Evolutionary conservation across 2,329 filamentous ascomycete genomes (phyloP).

Genomic region (Ascocoryne sarcoides): DNA sequence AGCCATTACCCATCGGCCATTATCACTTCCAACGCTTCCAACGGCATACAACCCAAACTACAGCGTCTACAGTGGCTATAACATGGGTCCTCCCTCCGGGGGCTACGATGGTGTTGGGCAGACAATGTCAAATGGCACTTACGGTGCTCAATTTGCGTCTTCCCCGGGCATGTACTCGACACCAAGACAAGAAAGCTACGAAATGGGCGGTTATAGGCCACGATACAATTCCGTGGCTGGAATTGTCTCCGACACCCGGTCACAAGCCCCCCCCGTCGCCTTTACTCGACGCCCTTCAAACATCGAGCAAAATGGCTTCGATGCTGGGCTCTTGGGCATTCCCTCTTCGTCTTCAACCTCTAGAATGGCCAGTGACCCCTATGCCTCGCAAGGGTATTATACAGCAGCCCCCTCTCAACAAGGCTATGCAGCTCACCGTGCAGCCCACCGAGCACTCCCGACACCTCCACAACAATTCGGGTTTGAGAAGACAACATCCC

Average conservation of each 20-base stretch:
- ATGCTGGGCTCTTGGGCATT: conserved; percentile 19
- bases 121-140: conserved; percentile 9
- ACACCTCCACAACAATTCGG: conserved; percentile 16
- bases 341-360: conserved; percentile 20
- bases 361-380: conserved; percentile 22
- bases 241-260: conserved; percentile 14
- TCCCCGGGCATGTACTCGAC: conserved; percentile 18
- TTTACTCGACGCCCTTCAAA: conserved; percentile 20
- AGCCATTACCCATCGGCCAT: conserved; percentile 20
- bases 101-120: conserved; percentile 19
- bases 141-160: conserved; percentile 16
- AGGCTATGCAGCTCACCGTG: conserved; percentile 17
- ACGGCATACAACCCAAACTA: conserved; percentile 15
- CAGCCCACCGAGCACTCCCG: conserved; percentile 20
- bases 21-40: conserved; percentile 24
- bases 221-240: conserved; percentile 20
- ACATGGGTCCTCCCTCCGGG: conserved; percentile 6
- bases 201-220: conserved; percentile 15
- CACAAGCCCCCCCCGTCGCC: conserved; percentile 15
- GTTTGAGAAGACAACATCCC: conserved; percentile 14
- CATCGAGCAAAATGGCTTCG: conserved; percentile 20
- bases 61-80: conserved; percentile 16
- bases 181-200: conserved; percentile 20
- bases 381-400: conserved; percentile 21
- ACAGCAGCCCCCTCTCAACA: conserved; percentile 8